These are phyloP conservation scores for Breviolum minutum DNA, from an alignment of 73 alveolate species.

Conservation along the genomic window DNA sequence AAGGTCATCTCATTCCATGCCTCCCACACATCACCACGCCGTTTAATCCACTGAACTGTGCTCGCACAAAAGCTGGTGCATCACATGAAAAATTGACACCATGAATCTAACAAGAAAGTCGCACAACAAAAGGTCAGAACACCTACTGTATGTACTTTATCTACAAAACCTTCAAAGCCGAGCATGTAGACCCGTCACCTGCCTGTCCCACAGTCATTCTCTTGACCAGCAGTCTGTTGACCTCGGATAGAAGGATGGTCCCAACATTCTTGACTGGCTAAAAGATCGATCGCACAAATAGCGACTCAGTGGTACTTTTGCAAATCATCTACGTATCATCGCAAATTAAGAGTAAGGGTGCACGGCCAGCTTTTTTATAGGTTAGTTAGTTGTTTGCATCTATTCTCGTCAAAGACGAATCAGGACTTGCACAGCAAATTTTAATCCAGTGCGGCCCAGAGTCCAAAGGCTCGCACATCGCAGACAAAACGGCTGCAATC, in stretches of 20 bases:
- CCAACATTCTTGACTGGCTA: background rate
- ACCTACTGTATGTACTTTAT: background rate
- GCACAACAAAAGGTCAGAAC: background rate
- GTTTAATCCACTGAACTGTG: background rate
- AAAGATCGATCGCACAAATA: too few species aligned
- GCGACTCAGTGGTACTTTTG: too few species aligned
- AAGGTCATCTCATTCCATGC: slow-evolving; percentile 49
- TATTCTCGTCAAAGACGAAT: too few species aligned
- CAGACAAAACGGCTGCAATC: slow-evolving; percentile 67
- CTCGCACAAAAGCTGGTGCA: too few species aligned
- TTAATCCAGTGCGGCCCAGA: background rate
- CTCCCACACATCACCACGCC: background rate
- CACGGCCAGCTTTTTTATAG: too few species aligned
- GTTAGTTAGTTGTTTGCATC: too few species aligned
- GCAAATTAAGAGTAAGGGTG: too few species aligned
- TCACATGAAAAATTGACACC: too few species aligned
- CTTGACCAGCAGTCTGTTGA: slow-evolving; percentile 81
- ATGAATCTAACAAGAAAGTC: background rate
- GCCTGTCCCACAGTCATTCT: slow-evolving; percentile 77
- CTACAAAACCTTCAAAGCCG: background rate
- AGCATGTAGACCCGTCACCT: background rate
- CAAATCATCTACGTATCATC: too few species aligned
- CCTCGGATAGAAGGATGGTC: background rate
- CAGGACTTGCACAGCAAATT: too few species aligned
- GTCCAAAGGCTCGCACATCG: slow-evolving; percentile 55